Percentiles rank a stretch among this genome's conserved stretches.
Conservation (phyloP, 805 yeast species). For the Kregervanrija pseudodelftensis region DNA sequence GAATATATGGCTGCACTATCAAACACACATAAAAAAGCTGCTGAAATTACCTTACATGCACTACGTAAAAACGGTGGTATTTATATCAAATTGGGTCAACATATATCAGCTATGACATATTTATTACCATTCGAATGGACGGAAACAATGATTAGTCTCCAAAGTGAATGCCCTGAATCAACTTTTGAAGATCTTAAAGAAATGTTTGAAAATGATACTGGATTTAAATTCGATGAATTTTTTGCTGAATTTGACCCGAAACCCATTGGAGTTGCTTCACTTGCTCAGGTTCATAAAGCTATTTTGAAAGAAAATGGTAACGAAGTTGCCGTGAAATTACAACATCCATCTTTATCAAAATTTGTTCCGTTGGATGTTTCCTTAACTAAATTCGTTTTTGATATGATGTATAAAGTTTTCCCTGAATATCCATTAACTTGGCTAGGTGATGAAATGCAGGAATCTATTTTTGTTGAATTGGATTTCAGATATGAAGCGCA, state of each 20-base stretch:
- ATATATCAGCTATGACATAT: constrained; percentile 86
- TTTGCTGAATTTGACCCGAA: constrained; percentile 58
- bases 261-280: constrained; percentile 93
- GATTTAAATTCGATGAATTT: constrained; percentile 47
- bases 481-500: constrained; percentile 82
- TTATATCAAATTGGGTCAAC: constrained; percentile 93
- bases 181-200: constrained; percentile 58
- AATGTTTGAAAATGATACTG: constrained; percentile 66
- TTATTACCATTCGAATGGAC: constrained; percentile 94
- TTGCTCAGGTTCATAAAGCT: constrained; percentile 93
- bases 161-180: constrained; percentile 83
- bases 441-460: constrained; percentile 91
- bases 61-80: constrained; percentile 85
- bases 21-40: constrained; percentile 68
- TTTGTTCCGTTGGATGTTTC: constrained; percentile 88
- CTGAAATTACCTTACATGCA: constrained; percentile 70
- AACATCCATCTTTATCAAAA: constrained; percentile 80
- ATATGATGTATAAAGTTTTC: constrained; percentile 65
- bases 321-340: constrained; percentile 88
- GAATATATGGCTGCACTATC: constrained; percentile 47
- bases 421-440: constrained; percentile 92
- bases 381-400: constrained; percentile 70
- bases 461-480: constrained; percentile 82
- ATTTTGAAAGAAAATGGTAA: constrained; percentile 43
- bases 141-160: constrained; percentile 84